These are phyloP conservation scores for Phyllosticta ampelicida DNA, from an alignment of 2,329 filamentous ascomycete species.

Conservation along the genomic window DNA sequence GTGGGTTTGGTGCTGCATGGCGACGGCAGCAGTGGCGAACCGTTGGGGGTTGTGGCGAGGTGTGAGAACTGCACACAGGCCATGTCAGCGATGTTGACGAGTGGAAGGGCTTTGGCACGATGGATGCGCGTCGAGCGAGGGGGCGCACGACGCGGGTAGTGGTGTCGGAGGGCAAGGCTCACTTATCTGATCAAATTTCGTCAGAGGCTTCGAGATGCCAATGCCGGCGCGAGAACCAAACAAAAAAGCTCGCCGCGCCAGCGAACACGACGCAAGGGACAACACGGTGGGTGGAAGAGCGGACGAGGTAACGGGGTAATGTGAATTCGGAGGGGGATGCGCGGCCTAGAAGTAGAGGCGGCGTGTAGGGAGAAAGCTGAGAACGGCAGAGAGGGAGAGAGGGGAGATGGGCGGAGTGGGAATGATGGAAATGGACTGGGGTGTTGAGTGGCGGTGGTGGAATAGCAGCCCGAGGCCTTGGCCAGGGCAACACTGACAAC, in stretches of 20 bases:
- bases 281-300: slow-evolving; percentile 6
- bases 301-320: background rate
- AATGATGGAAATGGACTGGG: background rate
- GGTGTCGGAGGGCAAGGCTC: slow-evolving; percentile 6
- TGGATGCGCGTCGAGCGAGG: background rate
- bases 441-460: background rate
- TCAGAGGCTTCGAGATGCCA: slow-evolving; percentile 1
- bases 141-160: background rate
- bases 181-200: slow-evolving; percentile 11
- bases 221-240: slow-evolving; percentile 6
- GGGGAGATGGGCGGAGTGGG: background rate
- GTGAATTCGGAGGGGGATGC: background rate
- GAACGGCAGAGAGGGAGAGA: background rate
- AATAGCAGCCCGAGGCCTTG: background rate
- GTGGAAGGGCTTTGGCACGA: background rate
- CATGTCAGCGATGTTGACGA: background rate
- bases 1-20: slow-evolving; percentile 21
- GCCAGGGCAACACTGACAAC: background rate
- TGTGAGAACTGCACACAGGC: background rate
- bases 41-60: slow-evolving; percentile 7
- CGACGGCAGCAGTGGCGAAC: slow-evolving; percentile 14
- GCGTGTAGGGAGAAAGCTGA: background rate
- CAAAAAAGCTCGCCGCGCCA: slow-evolving; percentile 6
- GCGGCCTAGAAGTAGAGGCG: background rate
- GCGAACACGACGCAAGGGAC: slow-evolving; percentile 4